Conservation (phyloP, 139 green algal species). For the Dunaliella primolecta region DNA sequence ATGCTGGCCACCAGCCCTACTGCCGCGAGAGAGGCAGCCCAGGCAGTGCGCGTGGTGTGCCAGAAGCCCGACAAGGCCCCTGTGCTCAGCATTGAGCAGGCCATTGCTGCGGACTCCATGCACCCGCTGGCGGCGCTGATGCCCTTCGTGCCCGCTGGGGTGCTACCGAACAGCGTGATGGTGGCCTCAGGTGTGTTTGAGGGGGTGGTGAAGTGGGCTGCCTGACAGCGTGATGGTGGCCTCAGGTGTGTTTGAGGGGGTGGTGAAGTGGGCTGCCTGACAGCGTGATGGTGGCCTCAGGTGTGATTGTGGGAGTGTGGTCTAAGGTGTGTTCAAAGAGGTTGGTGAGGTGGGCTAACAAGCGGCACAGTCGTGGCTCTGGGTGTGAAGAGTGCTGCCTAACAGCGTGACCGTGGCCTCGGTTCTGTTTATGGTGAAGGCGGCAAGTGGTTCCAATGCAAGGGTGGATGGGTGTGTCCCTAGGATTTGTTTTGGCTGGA, state of each 20-base stretch:
- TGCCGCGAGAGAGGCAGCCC: not conserved
- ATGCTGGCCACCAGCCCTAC: conserved; percentile 5
- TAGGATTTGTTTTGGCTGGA: too few species aligned
- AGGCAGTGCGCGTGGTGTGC: not conserved
- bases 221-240: not conserved
- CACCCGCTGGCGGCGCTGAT: conserved; percentile 10
- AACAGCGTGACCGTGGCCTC: not conserved
- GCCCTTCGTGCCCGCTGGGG: not conserved
- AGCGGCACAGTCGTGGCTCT: too few species aligned
- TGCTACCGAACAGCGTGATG: not conserved
- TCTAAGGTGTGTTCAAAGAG: not conserved
- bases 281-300: not conserved
- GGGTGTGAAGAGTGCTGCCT: too few species aligned
- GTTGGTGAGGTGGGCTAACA: not conserved
- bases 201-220: not conserved
- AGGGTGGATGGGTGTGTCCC: too few species aligned
- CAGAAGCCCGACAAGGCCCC: conserved; percentile 9
- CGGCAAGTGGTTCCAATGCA: too few species aligned
- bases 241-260: not conserved
- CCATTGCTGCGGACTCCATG: conserved; percentile 30
- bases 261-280: not conserved
- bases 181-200: not conserved
- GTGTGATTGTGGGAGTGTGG: not conserved
- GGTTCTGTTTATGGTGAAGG: too few species aligned
- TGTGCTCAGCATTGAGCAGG: conserved; percentile 49